Base-by-base conservation (phyloP, 306 rosid species). In the Sindora glabra region DNA sequence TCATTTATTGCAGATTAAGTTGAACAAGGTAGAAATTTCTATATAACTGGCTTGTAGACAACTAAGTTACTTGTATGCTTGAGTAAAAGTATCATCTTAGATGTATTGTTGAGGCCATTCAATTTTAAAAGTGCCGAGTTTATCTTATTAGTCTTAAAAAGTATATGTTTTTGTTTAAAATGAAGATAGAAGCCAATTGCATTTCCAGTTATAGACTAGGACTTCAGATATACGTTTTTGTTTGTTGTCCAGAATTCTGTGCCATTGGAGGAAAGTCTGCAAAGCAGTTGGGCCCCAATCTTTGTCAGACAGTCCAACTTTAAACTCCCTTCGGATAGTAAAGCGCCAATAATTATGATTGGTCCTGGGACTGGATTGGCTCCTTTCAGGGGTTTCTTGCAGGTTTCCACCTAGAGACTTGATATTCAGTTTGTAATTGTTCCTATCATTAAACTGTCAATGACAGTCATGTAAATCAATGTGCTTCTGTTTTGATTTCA, bases 341-440 rank as follows among this genome's bases (percentile, higher is more conserved):
- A 69, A 75, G 83, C 86, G 71, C 99, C 99, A 10, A 48, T 94
- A 61, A 77, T 94, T 69, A 89, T 94, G 99, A 83, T 94, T 69
- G 99, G 99, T 56, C 99, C 99, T 52, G 99, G 99, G 26, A 94
- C 99, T 54, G 99, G 99, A 49, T 84, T 94, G 67, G 99, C 99
- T 77, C 99, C 99, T 68, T 94, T 94, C 90, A 82, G 99, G 83
- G 99, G 99, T 72, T 94, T 94, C 81, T 69, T 94, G 37, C 99
- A 94, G 97, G 99, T 94, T 66, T 70, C 39, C 39, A 76, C 66
- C 61, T 8, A 66, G 57, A 6, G 7, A 71, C 67, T 58, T 51
- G 45, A 50, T 62, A 54, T 69, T 49, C 42, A n/a, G n/a, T n/a
- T n/a, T n/a, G n/a, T n/a, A n/a, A n/a, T 53, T 56, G 39, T 27